phyloP scores from a whole-genome alignment of 371 early-diverging fungal genomes.

The Lichtheimia hyalospora region DNA sequence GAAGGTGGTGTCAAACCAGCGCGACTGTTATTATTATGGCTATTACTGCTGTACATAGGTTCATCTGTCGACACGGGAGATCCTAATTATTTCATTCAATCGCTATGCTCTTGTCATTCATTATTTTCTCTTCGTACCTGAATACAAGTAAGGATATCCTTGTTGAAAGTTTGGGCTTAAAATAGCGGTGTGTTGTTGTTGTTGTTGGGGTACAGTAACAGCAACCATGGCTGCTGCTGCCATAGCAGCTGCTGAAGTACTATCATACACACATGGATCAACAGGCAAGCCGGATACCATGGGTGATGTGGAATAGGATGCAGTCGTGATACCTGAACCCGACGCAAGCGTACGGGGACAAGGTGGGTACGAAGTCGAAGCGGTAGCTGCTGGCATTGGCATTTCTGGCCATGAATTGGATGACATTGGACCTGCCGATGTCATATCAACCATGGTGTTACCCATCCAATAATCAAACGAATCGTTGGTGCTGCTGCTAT shows the following conservation, averaged over 20 bases:
- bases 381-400: constrained; percentile 10
- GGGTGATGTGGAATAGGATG: background rate
- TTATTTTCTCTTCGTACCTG: constrained; percentile 4
- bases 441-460: too few species aligned
- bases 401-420: constrained; percentile 4
- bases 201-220: constrained; percentile 1
- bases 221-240: constrained; percentile 1
- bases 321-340: background rate
- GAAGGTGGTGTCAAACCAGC: constrained; percentile 19
- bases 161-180: constrained; percentile 7
- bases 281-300: constrained; percentile 27
- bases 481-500: constrained; percentile 3
- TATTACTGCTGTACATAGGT: too few species aligned
- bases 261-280: constrained; percentile 15
- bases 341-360: constrained; percentile 22
- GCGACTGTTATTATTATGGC: background rate
- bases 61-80: too few species aligned
- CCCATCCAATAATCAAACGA: too few species aligned
- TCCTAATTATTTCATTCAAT: too few species aligned
- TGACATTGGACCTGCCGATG: background rate
- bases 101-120: too few species aligned
- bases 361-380: background rate
- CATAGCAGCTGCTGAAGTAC: background rate
- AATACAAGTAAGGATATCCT: constrained; percentile 16
- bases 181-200: background rate